phyloP scores from a whole-genome alignment of 768 basidiomycete genomes.

The Strobilomyces confusus region DNA sequence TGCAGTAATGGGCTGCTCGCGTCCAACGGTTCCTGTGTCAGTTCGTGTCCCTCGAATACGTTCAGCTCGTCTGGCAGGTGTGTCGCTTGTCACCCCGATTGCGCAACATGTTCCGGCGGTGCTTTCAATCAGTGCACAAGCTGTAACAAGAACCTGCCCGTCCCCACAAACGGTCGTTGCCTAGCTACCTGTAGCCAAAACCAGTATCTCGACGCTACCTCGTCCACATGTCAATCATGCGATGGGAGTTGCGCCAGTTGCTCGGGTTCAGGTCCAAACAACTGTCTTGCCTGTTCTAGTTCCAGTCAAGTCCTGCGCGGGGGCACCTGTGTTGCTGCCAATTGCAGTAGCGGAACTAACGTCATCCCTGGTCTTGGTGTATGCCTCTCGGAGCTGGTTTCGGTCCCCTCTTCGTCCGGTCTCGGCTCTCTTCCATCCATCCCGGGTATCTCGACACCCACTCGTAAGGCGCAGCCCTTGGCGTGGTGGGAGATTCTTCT shows the following conservation, averaged over 20 bases:
- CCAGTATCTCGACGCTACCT: conserved; percentile 68
- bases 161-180: conserved; percentile 72
- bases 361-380: conserved; percentile 70
- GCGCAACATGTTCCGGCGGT: conserved; percentile 74
- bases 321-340: conserved; percentile 62
- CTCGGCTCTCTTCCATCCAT: conserved; percentile 44
- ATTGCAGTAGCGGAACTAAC: conserved; percentile 50
- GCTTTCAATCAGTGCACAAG: conserved; percentile 76
- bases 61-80: conserved; percentile 67
- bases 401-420: conserved; percentile 40
- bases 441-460: conserved; percentile 56
- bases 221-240: conserved; percentile 64
- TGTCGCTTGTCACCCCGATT: conserved; percentile 80
- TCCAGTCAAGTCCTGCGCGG: conserved; percentile 54
- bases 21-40: conserved; percentile 68
- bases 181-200: conserved; percentile 69
- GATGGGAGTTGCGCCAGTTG: conserved; percentile 79
- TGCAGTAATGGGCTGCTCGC: conserved; percentile 63
- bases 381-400: conserved; percentile 74
- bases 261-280: conserved; percentile 58
- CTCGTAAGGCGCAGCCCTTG: conserved; percentile 37
- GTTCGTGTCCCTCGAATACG: conserved; percentile 68
- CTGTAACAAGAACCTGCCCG: conserved; percentile 64
- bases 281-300: conserved; percentile 72
- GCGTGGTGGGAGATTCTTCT: conserved; percentile 84